These are phyloP conservation scores for Mesostigma viride DNA, from an alignment of 139 green algal genomes.

Conservation along the genomic window DNA sequence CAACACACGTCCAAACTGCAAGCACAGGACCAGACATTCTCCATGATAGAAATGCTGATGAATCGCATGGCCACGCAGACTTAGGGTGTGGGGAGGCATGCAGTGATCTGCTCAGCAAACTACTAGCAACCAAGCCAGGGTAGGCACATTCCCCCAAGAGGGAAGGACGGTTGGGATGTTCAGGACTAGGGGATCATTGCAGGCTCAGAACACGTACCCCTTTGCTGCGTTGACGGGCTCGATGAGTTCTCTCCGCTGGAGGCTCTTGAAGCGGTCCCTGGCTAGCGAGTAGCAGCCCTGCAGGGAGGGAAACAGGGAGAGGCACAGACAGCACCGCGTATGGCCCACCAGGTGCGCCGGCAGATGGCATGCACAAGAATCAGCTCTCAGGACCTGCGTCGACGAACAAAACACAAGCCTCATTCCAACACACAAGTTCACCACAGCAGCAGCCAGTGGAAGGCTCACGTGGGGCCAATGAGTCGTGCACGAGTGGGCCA, in stretches of 20 bases:
- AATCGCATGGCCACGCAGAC: not conserved
- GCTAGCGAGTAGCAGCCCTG: constrained; percentile 20
- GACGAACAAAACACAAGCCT: too few relatives aligned
- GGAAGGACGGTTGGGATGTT: not conserved
- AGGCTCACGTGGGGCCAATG: too few relatives aligned
- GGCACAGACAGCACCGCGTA: too few relatives aligned
- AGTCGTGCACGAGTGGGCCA: too few relatives aligned
- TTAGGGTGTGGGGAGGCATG: not conserved
- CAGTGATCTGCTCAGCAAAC: not conserved
- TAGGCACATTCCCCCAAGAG: not conserved
- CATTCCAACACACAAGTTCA: too few relatives aligned
- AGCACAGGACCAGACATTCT: too few relatives aligned
- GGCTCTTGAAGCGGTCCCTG: constrained; percentile 50
- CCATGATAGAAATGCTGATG: not conserved
- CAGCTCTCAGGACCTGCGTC: too few relatives aligned
- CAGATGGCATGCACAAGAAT: too few relatives aligned
- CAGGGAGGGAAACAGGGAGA: constrained; percentile 2
- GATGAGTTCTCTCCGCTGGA: constrained; percentile 64
- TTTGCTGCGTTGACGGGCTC: constrained; percentile 48
- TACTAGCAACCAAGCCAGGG: not conserved
- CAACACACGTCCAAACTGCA: too few relatives aligned
- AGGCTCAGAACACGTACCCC: too few relatives aligned
- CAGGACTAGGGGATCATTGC: not conserved
- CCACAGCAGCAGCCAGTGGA: too few relatives aligned
- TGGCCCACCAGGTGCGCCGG: too few relatives aligned